phyloP scores from a whole-genome alignment of 768 basidiomycete species.

The Podaxis pistillaris region DNA sequence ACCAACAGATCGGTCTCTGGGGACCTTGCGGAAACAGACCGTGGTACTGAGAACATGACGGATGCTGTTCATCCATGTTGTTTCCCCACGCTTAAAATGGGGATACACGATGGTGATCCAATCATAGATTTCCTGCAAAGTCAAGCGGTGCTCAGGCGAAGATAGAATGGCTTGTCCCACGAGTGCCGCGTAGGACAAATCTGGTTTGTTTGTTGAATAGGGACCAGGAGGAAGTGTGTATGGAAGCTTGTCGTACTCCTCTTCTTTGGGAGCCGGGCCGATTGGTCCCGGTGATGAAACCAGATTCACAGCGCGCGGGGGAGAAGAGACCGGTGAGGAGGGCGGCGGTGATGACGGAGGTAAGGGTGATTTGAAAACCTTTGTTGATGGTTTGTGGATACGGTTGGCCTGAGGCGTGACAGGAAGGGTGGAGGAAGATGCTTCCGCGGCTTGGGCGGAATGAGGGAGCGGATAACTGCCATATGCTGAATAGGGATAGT shows the following conservation, averaged over 20 bases:
- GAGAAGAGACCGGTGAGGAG: conserved; percentile 43
- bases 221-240: conserved; percentile 83
- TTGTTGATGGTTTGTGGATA: conserved; percentile 24
- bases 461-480: conserved; percentile 36
- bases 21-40: conserved; percentile 84
- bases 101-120: conserved; percentile 95
- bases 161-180: conserved; percentile 94
- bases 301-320: conserved; percentile 58
- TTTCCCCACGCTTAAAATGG: conserved; percentile 87
- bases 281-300: conserved; percentile 85
- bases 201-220: conserved; percentile 77
- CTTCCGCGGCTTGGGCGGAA: conserved; percentile 26
- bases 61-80: conserved; percentile 98
- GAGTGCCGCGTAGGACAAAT: conserved; percentile 90
- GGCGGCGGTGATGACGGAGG: conserved; percentile 64
- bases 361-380: conserved; percentile 42
- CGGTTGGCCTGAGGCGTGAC: conserved; percentile 50
- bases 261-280: conserved; percentile 61
- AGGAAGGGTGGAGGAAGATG: conserved; percentile 37
- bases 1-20: conserved; percentile 73
- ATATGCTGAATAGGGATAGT: conserved; percentile 39
- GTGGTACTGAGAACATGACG: conserved; percentile 96
- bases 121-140: conserved; percentile 94
- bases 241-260: conserved; percentile 65
- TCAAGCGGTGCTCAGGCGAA: conserved; percentile 78